Base-by-base conservation (phyloP, 1,139 yeast species). In the Entelexis paramagnoliae region DNA sequence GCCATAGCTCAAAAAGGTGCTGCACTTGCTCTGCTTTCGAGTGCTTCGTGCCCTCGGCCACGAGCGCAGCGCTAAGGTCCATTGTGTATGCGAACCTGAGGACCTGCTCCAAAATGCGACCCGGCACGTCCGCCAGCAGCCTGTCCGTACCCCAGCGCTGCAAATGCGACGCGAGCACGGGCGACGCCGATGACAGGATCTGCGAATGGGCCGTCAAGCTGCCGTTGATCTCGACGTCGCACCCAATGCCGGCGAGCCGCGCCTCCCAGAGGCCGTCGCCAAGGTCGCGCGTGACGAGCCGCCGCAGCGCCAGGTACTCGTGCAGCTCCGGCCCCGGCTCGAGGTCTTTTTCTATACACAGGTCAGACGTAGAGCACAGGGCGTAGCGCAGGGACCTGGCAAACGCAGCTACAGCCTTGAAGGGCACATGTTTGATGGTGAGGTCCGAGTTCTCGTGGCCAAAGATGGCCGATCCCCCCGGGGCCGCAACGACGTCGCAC, bases 1-100 rank as follows among this genome's bases (percentile, higher is more conserved):
- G 50, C 58, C 59, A 58, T n/a, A 59, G 44, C 16, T 52, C 57
- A 20, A 55, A 46, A 2, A 59, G 50, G 11, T 40, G 26, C 6
- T 52, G 50, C 13, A 47, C 48, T 10, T 43, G 54, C 10, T 38
- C 51, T 10, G 16, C 22, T 17, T 41, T 26, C 7, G 46, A 26
- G 24, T 17, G 34, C 7, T 17, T 9, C 3, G 16, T 9, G 8
- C 14, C 17, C 49, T 22, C n/a, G n/a, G 26, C 16, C n/a, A 24
- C 24, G 26, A 22, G 16, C 14, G 30, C 10, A 19, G 20, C 17
- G 13, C 13, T n/a, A 3, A 53, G 35, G 14, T 48, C 48, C 19
- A 36, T 46, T 9, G 58, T 52, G 48, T 59, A 58, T 2, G 51
- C 35, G 32, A 49, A 58, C 9, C 42, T 43, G n/a, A 55, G 16